A percentile compares a stretch with the other conserved stretches of the same genome.
Conservation (phyloP, 2,329 filamentous ascomycete species). For the Scedosporium apiospermum region DNA sequence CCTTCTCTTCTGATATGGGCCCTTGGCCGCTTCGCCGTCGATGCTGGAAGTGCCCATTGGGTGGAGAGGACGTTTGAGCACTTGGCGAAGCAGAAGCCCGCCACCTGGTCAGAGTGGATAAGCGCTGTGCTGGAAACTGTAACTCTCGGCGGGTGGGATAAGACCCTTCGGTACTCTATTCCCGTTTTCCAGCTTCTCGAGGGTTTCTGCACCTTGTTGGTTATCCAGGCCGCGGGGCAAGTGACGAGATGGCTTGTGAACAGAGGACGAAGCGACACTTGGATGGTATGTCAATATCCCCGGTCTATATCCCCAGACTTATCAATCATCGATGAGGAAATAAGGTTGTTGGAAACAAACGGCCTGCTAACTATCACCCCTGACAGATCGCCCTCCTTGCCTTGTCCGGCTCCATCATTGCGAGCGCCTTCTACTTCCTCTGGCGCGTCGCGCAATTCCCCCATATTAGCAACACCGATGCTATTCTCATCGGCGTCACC, state of each 20-base stretch:
- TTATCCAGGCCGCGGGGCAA: constrained; percentile 91
- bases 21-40: constrained; percentile 88
- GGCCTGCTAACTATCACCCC: background rate
- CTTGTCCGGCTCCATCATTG: constrained; percentile 82
- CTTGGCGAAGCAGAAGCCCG: constrained; percentile 50
- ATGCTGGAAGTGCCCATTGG: constrained; percentile 70
- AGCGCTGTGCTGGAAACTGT: constrained; percentile 72
- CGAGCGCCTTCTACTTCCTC: constrained; percentile 89
- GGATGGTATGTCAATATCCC: constrained; percentile 62
- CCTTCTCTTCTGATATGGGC: constrained; percentile 88
- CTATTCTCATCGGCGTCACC: constrained; percentile 82
- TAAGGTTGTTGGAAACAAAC: background rate
- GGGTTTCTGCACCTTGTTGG: constrained; percentile 90
- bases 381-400: constrained; percentile 78
- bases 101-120: constrained; percentile 72
- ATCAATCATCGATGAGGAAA: background rate
- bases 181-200: constrained; percentile 91
- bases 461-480: constrained; percentile 84
- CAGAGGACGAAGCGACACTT: constrained; percentile 83
- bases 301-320: background rate
- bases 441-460: constrained; percentile 93
- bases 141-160: constrained; percentile 83
- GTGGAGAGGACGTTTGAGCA: constrained; percentile 68
- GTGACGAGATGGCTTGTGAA: constrained; percentile 95
- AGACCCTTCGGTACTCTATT: constrained; percentile 77